Evolutionary conservation across 192 early-diverging fungal species (phyloP), one percentile per base, ranked within the genome.

Genomic region (Coemansia guatemalensis): DNA sequence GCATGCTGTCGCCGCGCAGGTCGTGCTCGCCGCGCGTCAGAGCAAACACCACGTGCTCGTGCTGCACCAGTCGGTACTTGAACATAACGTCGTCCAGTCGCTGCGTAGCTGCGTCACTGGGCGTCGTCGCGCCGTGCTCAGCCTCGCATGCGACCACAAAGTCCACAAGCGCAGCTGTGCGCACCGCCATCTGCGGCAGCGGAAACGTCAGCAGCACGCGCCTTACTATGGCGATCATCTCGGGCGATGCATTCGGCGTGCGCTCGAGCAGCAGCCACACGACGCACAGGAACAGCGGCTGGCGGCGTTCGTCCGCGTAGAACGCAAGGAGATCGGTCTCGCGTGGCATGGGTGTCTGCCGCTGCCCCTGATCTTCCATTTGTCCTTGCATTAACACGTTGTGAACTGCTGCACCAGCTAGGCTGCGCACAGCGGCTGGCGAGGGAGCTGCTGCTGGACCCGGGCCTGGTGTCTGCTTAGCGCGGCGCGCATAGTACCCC

Each of bases 41-140:
- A 2, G 88, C 88, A 71, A 87, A 86, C 8, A 90, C 63, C 1
- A 87, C 84, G 67, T 92, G 88, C 60, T 90, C 86, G 58, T 90
- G 86, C 51, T 74, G 82, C 14, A 92, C 57, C 29, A 90, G 69
- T 44, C 88, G 88, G 53, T 85, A 83, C 32, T 83, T 87, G 86
- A 89, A 92, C 29, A 90, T 87, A 9, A 92, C 73, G 23, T 84
- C 85, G 23, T 90, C 86, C 53, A 92, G 73, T 7, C 87, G 74
- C 60, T 41, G 55, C 65, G 61, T 71, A 50, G 75, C 61, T 33
- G 60, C 52, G 5, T 49, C 57, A n/a, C 60, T 58, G 57, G 65
- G 71, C 65, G 49, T 57, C 29, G 25, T 39, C 63, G 27, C 25
- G 26, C 60, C 48, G 33, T 53, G 52, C 54, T 64, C 75, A 0